Conservation (phyloP, 805 yeast species). For the Hanseniaspora valbyensis region DNA sequence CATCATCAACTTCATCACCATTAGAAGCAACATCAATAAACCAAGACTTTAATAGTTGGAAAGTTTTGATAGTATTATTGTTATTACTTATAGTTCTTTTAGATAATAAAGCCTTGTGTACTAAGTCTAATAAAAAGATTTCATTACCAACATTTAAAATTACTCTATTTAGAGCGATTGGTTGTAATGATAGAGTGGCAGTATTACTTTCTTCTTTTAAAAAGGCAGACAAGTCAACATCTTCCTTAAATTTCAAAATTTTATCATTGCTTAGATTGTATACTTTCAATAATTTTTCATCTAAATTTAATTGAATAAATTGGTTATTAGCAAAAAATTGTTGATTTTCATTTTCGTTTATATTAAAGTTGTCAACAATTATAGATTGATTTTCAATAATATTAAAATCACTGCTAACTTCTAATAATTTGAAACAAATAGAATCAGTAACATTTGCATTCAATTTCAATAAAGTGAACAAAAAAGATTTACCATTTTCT, state of each 20-base stretch:
- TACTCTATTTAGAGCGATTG: slow-evolving; percentile 26
- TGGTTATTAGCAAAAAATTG: slow-evolving; percentile 26
- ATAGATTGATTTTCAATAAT: slow-evolving; percentile 24
- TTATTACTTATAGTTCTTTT: slow-evolving; percentile 22
- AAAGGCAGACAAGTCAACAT: slow-evolving; percentile 24
- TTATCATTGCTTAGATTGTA: slow-evolving; percentile 16
- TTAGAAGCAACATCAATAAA: slow-evolving; percentile 16
- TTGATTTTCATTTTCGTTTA: slow-evolving; percentile 18
- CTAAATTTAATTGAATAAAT: slow-evolving; percentile 21
- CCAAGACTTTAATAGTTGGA: slow-evolving; percentile 24
- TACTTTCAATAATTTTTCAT: slow-evolving; percentile 17
- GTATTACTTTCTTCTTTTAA: slow-evolving; percentile 8
- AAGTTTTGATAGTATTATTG: slow-evolving; percentile 24
- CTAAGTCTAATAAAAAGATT: slow-evolving; percentile 25
- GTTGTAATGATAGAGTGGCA: slow-evolving; percentile 22
- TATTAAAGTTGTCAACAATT: slow-evolving; percentile 21
- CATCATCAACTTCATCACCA: not conserved
- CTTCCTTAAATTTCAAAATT: slow-evolving; percentile 15
- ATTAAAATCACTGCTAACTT: slow-evolving; percentile 15
- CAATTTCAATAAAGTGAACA: slow-evolving; percentile 22
- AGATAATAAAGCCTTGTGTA: slow-evolving; percentile 23
- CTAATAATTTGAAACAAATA: slow-evolving; percentile 21
- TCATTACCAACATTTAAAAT: slow-evolving; percentile 25
- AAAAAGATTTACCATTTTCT: slow-evolving; percentile 16
- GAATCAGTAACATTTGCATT: slow-evolving; percentile 21